phyloP scores from a whole-genome alignment of 1,139 yeast genomes.

The Magnusiomyces sp. region DNA sequence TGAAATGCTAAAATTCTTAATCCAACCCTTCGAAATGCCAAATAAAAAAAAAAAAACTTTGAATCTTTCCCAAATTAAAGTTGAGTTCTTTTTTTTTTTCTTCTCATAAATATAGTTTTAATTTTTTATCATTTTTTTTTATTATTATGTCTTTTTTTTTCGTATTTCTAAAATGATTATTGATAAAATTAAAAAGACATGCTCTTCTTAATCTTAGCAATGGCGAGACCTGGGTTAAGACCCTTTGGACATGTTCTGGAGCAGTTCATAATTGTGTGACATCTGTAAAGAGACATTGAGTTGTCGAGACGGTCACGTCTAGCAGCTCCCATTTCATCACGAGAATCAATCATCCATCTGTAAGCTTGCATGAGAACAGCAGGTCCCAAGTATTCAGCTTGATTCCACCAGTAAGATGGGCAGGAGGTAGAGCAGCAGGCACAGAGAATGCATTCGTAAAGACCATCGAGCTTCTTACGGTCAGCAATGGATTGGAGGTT shows the following conservation, averaged over 20 bases:
- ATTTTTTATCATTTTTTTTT: no score
- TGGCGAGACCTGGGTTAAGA: conserved; percentile 94
- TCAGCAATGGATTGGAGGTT: conserved; percentile 86
- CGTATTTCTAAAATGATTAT: neutral
- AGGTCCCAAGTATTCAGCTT: conserved; percentile 96
- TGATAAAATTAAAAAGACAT: conserved; percentile 47
- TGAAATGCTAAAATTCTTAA: no score
- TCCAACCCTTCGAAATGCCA: no score
- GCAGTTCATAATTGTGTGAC: conserved; percentile 99
- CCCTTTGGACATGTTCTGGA: conserved; percentile 98
- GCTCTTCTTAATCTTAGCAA: conserved; percentile 93
- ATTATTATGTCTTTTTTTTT: neutral
- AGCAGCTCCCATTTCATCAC: conserved; percentile 77
- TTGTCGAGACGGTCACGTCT: conserved; percentile 91
- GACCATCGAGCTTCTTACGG: conserved; percentile 93
- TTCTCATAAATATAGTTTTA: neutral
- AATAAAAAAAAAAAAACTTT: no score
- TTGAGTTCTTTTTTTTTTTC: neutral
- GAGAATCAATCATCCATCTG: conserved; percentile 96
- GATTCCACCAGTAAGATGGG: conserved; percentile 99
- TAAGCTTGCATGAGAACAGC: conserved; percentile 98
- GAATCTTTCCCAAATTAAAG: neutral
- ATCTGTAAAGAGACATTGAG: conserved; percentile 96
- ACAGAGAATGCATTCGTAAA: conserved; percentile 95
- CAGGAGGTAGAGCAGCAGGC: conserved; percentile 99